These are phyloP conservation scores for Cucurbita maxima DNA, from an alignment of 306 rosid species.

Conservation along the genomic window DNA sequence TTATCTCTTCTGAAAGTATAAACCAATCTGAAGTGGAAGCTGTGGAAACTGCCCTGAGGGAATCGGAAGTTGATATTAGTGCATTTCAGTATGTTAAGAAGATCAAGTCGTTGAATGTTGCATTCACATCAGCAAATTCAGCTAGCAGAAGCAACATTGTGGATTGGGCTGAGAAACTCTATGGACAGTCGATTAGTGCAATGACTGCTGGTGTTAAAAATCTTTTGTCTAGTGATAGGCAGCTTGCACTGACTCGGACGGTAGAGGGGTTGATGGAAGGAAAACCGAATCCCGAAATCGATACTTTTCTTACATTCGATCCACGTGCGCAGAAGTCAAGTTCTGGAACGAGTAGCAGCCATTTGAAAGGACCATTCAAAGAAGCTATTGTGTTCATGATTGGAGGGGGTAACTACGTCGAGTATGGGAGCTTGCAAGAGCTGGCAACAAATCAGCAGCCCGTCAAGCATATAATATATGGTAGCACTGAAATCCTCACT, in stretches of 20 bases:
- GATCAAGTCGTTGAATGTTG: conserved; percentile 77
- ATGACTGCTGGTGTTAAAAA: conserved; percentile 96
- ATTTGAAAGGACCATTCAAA: conserved; percentile 84
- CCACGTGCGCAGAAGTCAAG: conserved; percentile 85
- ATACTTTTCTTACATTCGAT: conserved; percentile 63
- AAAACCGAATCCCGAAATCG: conserved; percentile 80
- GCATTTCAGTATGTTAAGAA: conserved; percentile 96
- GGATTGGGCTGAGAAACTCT: conserved; percentile 96
- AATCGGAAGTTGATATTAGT: conserved; percentile 70
- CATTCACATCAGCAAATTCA: conserved; percentile 76
- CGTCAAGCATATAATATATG: conserved; percentile 67
- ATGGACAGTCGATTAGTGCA: conserved; percentile 85
- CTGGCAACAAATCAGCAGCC: conserved; percentile 71
- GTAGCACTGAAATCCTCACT: conserved; percentile 84
- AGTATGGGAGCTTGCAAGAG: conserved; percentile 84
- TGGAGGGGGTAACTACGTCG: conserved; percentile 94
- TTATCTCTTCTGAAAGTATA: conserved; percentile 67
- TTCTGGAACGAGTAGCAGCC: conserved; percentile 61
- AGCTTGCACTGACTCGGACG: conserved; percentile 82
- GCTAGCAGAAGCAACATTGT: conserved; percentile 90
- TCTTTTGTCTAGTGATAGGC: conserved; percentile 77
- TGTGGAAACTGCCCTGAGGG: conserved; percentile 75
- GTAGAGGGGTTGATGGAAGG: conserved; percentile 93
- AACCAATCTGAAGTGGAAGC: conserved; percentile 78
- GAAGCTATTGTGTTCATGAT: conserved; percentile 94